phyloP scores from a whole-genome alignment of 208 protist genomes.

The Acanthamoeba sp. region DNA sequence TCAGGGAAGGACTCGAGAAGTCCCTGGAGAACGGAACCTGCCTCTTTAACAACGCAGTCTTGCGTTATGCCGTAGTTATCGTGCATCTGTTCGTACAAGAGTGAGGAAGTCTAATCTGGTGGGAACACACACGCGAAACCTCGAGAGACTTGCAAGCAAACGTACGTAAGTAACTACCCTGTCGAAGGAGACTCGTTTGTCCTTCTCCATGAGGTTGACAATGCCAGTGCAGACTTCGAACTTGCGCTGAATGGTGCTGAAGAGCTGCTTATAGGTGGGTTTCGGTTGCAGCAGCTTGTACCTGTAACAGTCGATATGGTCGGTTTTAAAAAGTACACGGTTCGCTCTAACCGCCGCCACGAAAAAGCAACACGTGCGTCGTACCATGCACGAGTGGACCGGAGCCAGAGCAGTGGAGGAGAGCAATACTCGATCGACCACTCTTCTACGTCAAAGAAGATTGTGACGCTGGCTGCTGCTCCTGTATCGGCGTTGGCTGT shows the following conservation, averaged over 20 bases:
- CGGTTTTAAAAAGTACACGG: too few species aligned
- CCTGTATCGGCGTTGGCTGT: not conserved
- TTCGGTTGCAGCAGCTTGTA: slow-evolving; percentile 66
- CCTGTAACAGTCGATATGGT: not conserved
- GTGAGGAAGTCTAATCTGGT: not conserved
- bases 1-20: not conserved
- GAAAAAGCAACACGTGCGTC: not conserved
- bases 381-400: slow-evolving; percentile 27
- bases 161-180: not conserved
- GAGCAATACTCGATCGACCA: slow-evolving; percentile 59
- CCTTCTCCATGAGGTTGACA: not conserved
- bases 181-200: not conserved
- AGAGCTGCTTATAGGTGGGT: not conserved
- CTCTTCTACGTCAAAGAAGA: slow-evolving; percentile 12
- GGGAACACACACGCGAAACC: not conserved
- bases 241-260: slow-evolving; percentile 10
- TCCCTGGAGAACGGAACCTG: not conserved
- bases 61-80: slow-evolving; percentile 7
- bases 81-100: slow-evolving; percentile 1
- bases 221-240: slow-evolving; percentile 22
- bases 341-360: not conserved
- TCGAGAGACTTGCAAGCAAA: not conserved
- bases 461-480: not conserved
- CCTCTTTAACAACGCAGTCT: not conserved
- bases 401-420: slow-evolving; percentile 49